Evolutionary conservation across 2,329 filamentous ascomycete species (phyloP), one percentile per base, ranked within the genome.

Genomic region (Cladosporium sp.): DNA sequence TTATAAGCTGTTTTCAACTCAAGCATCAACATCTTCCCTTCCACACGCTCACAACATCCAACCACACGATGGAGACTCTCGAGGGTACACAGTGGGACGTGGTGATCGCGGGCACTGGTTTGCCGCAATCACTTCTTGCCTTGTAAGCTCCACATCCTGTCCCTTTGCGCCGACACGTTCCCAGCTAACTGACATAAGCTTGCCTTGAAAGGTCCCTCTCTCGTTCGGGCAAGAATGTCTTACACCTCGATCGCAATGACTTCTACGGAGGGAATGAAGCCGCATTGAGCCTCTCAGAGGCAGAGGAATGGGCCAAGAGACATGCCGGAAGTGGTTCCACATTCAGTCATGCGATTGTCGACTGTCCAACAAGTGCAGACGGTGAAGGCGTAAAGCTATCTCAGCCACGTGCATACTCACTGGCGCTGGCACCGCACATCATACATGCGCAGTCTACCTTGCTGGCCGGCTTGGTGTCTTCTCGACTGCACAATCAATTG

Each of bases 231-330:
- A 96, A 96, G 84, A 95, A 92, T 74, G 87, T 97, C 71, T 86
- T 98, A 67, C 94, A 98, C 78, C 83, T 97, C 76, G 94, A 98
- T 77, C 86, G 87, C 69, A 93, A 96, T 80, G 85, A 88, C 68
- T 96, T 92, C 79, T 98, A 98, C 80, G 94, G 94, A 73, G 91
- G 91, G 63, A 78, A 89, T 47, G 92, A 97, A 76, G 93, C 94
- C 69, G 92, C 92, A 2, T 86, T 98, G 71, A 95, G 89, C 78
- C 82, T 97, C 41, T 86, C 92, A 68, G 94, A 97, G 77, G 89
- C 87, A 44, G 89, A 93, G 71, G 83, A 85, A 44, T 98, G 93
- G 92, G 88, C 84, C 54, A 80, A 82, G 57, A 80, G 78, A 49
- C 71, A 75, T 64, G 54, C 66, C 51, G 67, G 63, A 36, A 54